Conservation (phyloP, 768 basidiomycete species). For the Boletellus sp. region DNA sequence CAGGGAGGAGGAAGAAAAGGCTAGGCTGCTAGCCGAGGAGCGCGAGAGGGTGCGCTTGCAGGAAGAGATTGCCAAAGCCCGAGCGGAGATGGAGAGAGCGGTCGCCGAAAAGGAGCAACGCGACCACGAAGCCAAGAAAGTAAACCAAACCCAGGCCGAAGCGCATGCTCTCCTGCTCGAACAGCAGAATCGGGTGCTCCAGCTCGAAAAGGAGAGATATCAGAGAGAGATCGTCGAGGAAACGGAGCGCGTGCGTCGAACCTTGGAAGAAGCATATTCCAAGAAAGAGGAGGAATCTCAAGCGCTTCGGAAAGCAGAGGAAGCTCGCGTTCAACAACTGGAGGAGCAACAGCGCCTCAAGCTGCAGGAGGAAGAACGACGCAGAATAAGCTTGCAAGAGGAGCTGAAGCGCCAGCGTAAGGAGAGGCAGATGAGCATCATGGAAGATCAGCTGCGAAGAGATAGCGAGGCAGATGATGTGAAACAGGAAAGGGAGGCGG, state of each 20-base stretch:
- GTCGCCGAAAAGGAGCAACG: constrained; percentile 24
- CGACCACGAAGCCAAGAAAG: constrained; percentile 21
- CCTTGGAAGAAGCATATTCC: constrained; percentile 24
- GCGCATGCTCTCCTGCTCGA: constrained; percentile 24
- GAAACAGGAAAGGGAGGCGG: constrained; percentile 18
- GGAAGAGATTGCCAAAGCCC: constrained; percentile 26
- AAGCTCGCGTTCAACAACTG: constrained; percentile 22
- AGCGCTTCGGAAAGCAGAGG: constrained; percentile 19
- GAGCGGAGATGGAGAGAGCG: constrained; percentile 22
- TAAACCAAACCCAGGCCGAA: constrained; percentile 25
- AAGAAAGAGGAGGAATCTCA: constrained; percentile 24
- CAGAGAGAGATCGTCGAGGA: constrained; percentile 25
- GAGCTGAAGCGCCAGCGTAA: constrained; percentile 24
- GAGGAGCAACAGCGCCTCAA: constrained; percentile 28
- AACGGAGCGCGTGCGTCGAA: constrained; percentile 22
- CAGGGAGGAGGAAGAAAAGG: constrained; percentile 25
- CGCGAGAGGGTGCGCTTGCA: constrained; percentile 29
- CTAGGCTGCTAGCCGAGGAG: constrained; percentile 22
- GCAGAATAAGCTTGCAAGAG: constrained; percentile 21
- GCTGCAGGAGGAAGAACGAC: constrained; percentile 30
- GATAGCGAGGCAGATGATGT: constrained; percentile 22
- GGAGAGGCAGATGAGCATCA: constrained; percentile 13
- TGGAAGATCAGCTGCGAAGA: constrained; percentile 15
- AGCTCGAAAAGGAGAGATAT: constrained; percentile 25
- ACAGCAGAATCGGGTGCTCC: constrained; percentile 18